phyloP scores from a whole-genome alignment of 2,329 filamentous ascomycete genomes.

The Xylariaceae sp. region DNA sequence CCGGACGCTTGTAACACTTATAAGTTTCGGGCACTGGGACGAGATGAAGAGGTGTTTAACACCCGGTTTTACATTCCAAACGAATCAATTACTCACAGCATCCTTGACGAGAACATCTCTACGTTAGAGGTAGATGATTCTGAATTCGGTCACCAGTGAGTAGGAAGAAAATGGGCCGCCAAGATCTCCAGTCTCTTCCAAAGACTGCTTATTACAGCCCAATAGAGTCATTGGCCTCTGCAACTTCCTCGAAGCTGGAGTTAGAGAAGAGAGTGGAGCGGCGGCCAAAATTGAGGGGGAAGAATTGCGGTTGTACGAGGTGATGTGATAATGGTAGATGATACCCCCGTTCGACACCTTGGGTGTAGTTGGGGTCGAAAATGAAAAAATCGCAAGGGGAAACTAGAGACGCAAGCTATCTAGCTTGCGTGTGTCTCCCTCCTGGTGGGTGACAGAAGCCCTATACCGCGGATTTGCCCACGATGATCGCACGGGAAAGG shows the following conservation, averaged over 20 bases:
- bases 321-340: neutral
- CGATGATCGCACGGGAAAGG: neutral
- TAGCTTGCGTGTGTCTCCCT: neutral
- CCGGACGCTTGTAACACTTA: neutral
- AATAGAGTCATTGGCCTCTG: neutral
- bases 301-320: neutral
- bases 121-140: neutral
- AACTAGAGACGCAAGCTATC: neutral
- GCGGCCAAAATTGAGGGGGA: neutral
- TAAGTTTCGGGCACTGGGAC: conserved; percentile 4
- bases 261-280: neutral
- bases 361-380: neutral
- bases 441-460: neutral
- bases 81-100: conserved; percentile 16
- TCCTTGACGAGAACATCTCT: neutral
- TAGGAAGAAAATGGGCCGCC: neutral
- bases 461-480: neutral
- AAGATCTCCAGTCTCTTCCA: neutral
- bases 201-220: neutral
- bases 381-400: neutral
- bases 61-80: conserved; percentile 24
- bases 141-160: neutral
- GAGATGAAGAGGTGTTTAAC: conserved; percentile 4
- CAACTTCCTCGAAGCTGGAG: neutral
- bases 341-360: neutral